Conservation (phyloP, 2,329 filamentous ascomycete genomes). For the Podosphaera leucotricha region DNA sequence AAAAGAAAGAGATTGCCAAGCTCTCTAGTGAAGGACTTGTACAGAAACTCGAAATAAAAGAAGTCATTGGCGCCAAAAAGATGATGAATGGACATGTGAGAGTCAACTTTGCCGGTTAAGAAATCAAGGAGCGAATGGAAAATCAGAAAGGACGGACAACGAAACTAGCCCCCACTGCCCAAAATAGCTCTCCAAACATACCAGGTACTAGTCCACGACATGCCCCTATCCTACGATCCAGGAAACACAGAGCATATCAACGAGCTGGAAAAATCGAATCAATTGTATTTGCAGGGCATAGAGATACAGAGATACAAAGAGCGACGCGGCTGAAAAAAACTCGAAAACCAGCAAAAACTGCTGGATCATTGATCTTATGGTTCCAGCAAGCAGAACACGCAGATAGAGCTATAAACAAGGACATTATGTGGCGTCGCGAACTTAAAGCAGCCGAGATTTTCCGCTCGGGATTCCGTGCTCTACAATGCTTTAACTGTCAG, state of each 20-base stretch:
- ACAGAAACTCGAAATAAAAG: neutral
- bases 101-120: neutral
- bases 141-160: neutral
- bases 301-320: neutral
- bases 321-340: neutral
- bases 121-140: neutral
- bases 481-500: conserved; percentile 1
- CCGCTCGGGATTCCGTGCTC: neutral
- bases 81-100: neutral
- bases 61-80: neutral
- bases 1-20: neutral
- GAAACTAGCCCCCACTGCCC: neutral
- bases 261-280: neutral
- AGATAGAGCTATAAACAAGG: neutral
- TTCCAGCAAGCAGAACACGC: neutral
- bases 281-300: neutral
- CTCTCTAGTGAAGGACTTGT: neutral
- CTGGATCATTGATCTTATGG: neutral
- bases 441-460: neutral
- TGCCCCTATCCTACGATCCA: neutral
- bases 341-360: neutral
- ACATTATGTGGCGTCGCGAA: neutral
- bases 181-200: neutral
- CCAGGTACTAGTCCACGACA: neutral
- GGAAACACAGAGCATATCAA: neutral